These are phyloP conservation scores for Marchantia paleacea DNA, from an alignment of 225 moss, liverwort and hornwort genomes.

Conservation along the genomic window DNA sequence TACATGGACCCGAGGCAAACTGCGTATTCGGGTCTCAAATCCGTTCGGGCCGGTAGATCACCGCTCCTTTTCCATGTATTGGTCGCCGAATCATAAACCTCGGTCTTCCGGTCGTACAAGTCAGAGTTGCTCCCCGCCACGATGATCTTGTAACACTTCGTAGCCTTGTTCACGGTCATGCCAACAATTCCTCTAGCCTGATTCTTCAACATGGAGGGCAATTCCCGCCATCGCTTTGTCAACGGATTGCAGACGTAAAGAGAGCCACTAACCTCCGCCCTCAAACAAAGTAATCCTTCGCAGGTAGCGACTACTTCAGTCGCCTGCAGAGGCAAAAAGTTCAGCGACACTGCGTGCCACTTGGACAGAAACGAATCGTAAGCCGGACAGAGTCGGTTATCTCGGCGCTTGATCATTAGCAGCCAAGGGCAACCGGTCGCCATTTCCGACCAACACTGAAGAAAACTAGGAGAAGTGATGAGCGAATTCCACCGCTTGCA, in stretches of 20 bases:
- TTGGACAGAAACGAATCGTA: conserved; percentile 6
- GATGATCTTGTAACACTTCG: conserved; percentile 22
- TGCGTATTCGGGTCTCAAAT: conserved; percentile 21
- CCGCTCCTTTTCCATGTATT: conserved; percentile 13
- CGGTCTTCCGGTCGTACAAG: conserved; percentile 22
- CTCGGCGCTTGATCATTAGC: conserved; percentile 16
- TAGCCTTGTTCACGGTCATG: conserved; percentile 6
- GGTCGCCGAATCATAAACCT: conserved; percentile 26
- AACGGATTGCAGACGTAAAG: conserved; percentile 27
- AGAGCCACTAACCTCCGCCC: conserved; percentile 14
- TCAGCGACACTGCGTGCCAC: background rate
- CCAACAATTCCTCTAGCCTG: conserved; percentile 13
- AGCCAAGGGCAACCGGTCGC: background rate
- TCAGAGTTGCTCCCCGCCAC: conserved; percentile 20
- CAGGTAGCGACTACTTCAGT: conserved; percentile 19
- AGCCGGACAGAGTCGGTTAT: conserved; percentile 8
- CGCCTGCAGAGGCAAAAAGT: conserved; percentile 12
- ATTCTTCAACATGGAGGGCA: conserved; percentile 19
- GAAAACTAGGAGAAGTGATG: conserved; percentile 19
- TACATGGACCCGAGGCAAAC: conserved; percentile 5
- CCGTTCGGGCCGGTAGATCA: conserved; percentile 13
- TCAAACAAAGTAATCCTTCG: conserved; percentile 21
- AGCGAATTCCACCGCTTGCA: conserved; percentile 25
- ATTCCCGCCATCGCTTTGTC: conserved; percentile 17
- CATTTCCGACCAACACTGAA: conserved; percentile 18